phyloP scores from a whole-genome alignment of 176 grass and related monocot genomes.

The Bothriochloa decipiens region DNA sequence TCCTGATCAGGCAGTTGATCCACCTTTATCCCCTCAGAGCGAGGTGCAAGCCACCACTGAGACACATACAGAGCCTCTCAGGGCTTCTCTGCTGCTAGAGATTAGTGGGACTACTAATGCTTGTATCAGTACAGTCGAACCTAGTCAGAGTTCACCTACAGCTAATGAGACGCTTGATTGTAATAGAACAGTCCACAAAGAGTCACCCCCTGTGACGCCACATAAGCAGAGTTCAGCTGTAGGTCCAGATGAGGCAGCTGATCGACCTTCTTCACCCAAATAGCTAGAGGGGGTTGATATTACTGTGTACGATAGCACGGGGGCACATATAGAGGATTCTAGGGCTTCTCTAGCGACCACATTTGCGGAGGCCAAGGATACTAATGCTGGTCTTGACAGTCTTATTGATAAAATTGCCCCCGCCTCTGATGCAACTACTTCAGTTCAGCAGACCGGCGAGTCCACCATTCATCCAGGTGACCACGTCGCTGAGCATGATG shows the following conservation, averaged over 20 bases:
- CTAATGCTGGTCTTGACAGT: not conserved
- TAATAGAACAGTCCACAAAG: not conserved
- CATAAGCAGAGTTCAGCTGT: not conserved
- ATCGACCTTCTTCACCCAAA: not conserved
- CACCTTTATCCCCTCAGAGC: not conserved
- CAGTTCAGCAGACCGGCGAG: not conserved
- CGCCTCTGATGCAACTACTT: not conserved
- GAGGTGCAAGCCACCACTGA: not conserved
- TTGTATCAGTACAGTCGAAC: no score
- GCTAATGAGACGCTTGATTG: not conserved
- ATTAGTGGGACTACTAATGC: no score
- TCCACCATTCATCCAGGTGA: not conserved
- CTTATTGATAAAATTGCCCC: not conserved
- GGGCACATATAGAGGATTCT: not conserved
- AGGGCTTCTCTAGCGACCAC: not conserved
- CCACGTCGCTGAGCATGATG: not conserved
- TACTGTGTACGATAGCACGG: not conserved
- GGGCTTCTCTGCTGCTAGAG: not conserved
- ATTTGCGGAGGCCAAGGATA: not conserved
- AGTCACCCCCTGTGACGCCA: not conserved
- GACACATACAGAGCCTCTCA: not conserved
- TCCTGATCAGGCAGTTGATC: not conserved
- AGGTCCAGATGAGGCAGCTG: not conserved
- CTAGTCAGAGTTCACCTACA: no score
- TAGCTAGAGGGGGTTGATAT: not conserved